Evolutionary conservation across 306 rosid genomes (phyloP).

Genomic region (Trifolium repens): DNA sequence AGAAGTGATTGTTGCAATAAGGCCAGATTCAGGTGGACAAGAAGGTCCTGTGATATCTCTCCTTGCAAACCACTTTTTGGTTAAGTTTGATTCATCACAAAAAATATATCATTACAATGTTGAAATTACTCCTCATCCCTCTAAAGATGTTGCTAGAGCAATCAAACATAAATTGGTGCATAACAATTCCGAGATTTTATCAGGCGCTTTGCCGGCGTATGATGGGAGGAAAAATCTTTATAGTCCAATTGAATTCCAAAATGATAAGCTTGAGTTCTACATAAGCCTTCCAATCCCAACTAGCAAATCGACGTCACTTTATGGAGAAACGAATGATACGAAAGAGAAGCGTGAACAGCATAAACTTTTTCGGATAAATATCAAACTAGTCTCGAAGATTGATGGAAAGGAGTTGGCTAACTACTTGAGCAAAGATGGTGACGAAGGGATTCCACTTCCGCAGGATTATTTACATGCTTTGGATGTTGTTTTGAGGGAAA

Average conservation of each 20-base stretch:
- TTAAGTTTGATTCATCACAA: slow-evolving; percentile 71
- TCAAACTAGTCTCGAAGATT: slow-evolving; percentile 83
- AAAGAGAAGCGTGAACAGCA: slow-evolving; percentile 57
- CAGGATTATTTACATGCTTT: slow-evolving; percentile 97
- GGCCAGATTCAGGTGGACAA: slow-evolving; percentile 96
- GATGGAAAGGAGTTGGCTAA: slow-evolving; percentile 71
- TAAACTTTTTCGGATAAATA: slow-evolving; percentile 72
- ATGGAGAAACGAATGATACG: slow-evolving; percentile 50
- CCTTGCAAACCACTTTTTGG: slow-evolving; percentile 92
- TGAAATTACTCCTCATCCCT: slow-evolving; percentile 86
- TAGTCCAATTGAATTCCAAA: slow-evolving; percentile 81
- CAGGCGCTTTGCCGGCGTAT: slow-evolving; percentile 80
- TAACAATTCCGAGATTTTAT: slow-evolving; percentile 66
- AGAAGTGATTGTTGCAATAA: slow-evolving; percentile 69
- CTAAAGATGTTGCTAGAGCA: slow-evolving; percentile 78
- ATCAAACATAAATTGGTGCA: slow-evolving; percentile 81
- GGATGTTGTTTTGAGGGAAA: slow-evolving; percentile 91
- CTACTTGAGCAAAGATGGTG: slow-evolving; percentile 79
- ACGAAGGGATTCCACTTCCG: slow-evolving; percentile 89
- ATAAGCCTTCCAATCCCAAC: slow-evolving; percentile 74
- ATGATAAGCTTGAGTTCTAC: slow-evolving; percentile 83
- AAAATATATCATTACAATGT: slow-evolving; percentile 90
- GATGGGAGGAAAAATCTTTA: slow-evolving; percentile 94
- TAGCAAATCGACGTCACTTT: slow-evolving; percentile 46
- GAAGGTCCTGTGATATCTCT: slow-evolving; percentile 83